A percentile compares a stretch with the other conserved stretches of the same genome.
Conservation (phyloP, 805 yeast species). For the Spathaspora gorwiae region DNA sequence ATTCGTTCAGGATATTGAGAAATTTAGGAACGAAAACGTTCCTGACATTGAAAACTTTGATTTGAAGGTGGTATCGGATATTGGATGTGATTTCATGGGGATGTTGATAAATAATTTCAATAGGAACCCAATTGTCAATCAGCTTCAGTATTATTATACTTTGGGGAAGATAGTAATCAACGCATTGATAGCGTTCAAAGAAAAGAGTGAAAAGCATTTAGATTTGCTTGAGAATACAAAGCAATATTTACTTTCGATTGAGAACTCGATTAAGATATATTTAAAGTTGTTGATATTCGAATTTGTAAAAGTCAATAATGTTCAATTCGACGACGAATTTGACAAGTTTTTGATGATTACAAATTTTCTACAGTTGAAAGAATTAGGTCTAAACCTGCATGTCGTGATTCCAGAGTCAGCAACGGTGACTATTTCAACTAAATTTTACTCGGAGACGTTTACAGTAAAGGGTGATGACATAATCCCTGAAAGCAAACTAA, state of each 20-base stretch:
- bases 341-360: constrained; percentile 21
- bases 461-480: constrained; percentile 12
- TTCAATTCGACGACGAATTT: constrained; percentile 8
- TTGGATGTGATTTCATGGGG: not conserved
- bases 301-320: constrained; percentile 2
- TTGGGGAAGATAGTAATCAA: constrained; percentile 9
- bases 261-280: constrained; percentile 1
- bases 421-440: constrained; percentile 22
- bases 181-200: constrained; percentile 12
- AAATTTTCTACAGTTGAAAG: constrained; percentile 8
- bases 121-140: constrained; percentile 2
- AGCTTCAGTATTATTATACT: constrained; percentile 6
- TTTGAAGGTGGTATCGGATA: not conserved
- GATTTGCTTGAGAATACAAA: not conserved
- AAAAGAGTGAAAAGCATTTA: not conserved
- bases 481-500: constrained; percentile 12
- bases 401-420: constrained; percentile 13
- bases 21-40: constrained; percentile 1
- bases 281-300: constrained; percentile 3
- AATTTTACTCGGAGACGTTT: constrained; percentile 31
- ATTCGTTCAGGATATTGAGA: constrained; percentile 2
- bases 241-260: not conserved
- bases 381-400: constrained; percentile 1
- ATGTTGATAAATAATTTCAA: constrained; percentile 4
- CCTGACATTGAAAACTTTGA: constrained; percentile 1